A percentile compares a stretch with the other conserved stretches of the same genome.
phyloP scores from a whole-genome alignment of 257 asterid genomes.

The Gentiana straminea region DNA sequence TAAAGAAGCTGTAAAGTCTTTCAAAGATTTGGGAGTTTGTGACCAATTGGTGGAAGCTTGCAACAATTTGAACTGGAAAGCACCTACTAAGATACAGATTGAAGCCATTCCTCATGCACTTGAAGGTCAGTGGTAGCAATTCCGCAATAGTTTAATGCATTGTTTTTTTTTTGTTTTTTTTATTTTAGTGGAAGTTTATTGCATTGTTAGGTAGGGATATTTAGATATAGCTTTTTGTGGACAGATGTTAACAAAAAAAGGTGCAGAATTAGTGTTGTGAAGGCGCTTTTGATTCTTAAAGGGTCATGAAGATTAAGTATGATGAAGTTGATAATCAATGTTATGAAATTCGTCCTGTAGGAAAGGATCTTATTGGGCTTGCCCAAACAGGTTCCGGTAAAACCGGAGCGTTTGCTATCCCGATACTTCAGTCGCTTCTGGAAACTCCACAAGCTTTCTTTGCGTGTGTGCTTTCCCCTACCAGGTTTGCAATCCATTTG shows the following conservation, averaged over 20 bases:
- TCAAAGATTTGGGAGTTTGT: slow-evolving; percentile 73
- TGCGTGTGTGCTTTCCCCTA: slow-evolving; percentile 88
- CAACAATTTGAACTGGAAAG: slow-evolving; percentile 64
- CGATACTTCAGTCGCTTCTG: slow-evolving; percentile 66
- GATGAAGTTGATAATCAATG: too few relatives aligned
- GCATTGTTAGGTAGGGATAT: too few relatives aligned
- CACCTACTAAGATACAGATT: slow-evolving; percentile 57
- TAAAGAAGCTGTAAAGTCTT: slow-evolving; percentile 30
- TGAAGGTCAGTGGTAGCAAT: slow-evolving; percentile 20
- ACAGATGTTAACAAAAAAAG: too few relatives aligned
- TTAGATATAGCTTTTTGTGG: too few relatives aligned
- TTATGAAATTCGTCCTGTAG: slow-evolving; percentile 11
- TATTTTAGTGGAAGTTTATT: too few relatives aligned
- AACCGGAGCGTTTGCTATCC: slow-evolving; percentile 91
- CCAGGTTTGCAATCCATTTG: slow-evolving; percentile 21
- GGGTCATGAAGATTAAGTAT: too few relatives aligned
- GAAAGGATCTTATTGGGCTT: slow-evolving; percentile 80
- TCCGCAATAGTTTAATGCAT: background rate
- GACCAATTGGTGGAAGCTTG: slow-evolving; percentile 64
- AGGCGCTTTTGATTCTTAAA: too few relatives aligned
- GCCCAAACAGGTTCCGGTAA: slow-evolving; percentile 98
- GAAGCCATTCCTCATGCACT: slow-evolving; percentile 71
- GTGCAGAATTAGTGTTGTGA: too few relatives aligned
- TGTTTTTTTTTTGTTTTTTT: too few relatives aligned
- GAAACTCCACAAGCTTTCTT: slow-evolving; percentile 71